Percentiles rank a stretch among this genome's conserved stretches.
phyloP scores from a whole-genome alignment of 805 yeast species.

The Suhomyces xylopsoci region DNA sequence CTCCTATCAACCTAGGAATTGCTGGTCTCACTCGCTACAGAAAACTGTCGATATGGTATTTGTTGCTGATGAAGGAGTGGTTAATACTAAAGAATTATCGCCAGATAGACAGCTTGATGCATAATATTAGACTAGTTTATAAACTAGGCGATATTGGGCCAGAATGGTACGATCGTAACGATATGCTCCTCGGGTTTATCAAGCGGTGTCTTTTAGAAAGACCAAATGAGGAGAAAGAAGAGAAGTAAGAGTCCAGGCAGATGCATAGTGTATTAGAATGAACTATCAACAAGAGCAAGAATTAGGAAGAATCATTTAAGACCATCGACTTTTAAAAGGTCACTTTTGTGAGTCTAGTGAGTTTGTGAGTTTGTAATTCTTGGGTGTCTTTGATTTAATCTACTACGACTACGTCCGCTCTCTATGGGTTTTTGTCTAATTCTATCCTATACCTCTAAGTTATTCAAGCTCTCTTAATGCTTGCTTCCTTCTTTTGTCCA shows the following conservation, averaged over 20 bases:
- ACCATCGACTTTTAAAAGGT: too few species aligned
- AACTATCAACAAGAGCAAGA: too few species aligned
- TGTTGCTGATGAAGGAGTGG: slow-evolving; percentile 76
- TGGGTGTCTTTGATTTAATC: neutral
- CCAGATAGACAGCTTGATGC: slow-evolving; percentile 25
- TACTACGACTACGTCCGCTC: neutral
- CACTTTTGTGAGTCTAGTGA: too few species aligned
- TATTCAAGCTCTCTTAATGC: slow-evolving; percentile 41
- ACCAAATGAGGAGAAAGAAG: neutral
- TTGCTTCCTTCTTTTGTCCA: slow-evolving; percentile 41
- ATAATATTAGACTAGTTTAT: slow-evolving; percentile 25
- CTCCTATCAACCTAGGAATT: slow-evolving; percentile 35
- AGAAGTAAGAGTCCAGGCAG: neutral
- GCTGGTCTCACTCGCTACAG: slow-evolving; percentile 61
- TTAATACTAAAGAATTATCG: slow-evolving; percentile 21
- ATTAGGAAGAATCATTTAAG: too few species aligned
- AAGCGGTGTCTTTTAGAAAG: slow-evolving; percentile 6
- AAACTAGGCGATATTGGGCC: slow-evolving; percentile 13
- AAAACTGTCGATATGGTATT: slow-evolving; percentile 73
- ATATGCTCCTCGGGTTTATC: slow-evolving; percentile 25
- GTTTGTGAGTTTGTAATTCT: too few species aligned
- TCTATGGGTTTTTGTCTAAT: neutral
- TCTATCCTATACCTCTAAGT: neutral
- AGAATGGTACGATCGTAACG: slow-evolving; percentile 34
- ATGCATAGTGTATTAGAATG: neutral